A percentile compares a stretch with the other conserved stretches of the same genome.
phyloP scores from a whole-genome alignment of 176 grass and related monocot species.

The Oryza rufipogon region DNA sequence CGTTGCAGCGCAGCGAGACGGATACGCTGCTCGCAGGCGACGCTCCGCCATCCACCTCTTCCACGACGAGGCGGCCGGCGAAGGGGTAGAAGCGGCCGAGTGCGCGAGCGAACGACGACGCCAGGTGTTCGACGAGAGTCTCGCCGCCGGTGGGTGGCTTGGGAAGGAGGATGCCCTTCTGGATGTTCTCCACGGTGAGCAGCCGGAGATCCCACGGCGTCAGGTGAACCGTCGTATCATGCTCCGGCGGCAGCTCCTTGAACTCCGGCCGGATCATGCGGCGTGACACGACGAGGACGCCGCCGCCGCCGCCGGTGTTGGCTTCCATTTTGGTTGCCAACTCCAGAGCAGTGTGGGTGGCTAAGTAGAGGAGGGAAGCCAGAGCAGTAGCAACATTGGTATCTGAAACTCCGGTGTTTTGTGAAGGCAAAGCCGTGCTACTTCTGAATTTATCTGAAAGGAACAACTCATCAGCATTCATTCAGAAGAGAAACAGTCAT shows the following conservation, averaged over 20 bases:
- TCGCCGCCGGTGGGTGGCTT: conserved; percentile 3
- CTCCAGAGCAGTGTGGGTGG: neutral
- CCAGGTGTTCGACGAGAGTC: neutral
- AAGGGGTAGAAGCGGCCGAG: conserved; percentile 55
- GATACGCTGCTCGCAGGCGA: neutral
- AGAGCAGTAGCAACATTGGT: neutral
- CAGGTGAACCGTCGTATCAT: conserved; percentile 9
- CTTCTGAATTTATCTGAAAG: neutral
- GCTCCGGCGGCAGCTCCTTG: neutral
- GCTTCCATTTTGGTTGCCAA: neutral
- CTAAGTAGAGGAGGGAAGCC: neutral
- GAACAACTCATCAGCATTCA: neutral
- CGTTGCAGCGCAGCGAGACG: conserved; percentile 17
- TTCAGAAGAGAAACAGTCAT: neutral
- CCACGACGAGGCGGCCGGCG: conserved; percentile 36
- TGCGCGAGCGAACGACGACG: conserved; percentile 29
- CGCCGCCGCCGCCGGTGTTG: neutral
- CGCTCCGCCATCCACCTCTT: neutral
- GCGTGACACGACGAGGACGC: neutral
- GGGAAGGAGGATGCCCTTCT: conserved; percentile 28
- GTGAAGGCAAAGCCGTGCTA: no score
- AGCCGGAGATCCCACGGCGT: conserved; percentile 32
- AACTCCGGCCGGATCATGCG: conserved; percentile 1
- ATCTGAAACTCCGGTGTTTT: neutral
- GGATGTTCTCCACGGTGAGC: conserved; percentile 33